These are phyloP conservation scores for Malus hybrid DNA, from an alignment of 331 rosid species.

Conservation along the genomic window DNA sequence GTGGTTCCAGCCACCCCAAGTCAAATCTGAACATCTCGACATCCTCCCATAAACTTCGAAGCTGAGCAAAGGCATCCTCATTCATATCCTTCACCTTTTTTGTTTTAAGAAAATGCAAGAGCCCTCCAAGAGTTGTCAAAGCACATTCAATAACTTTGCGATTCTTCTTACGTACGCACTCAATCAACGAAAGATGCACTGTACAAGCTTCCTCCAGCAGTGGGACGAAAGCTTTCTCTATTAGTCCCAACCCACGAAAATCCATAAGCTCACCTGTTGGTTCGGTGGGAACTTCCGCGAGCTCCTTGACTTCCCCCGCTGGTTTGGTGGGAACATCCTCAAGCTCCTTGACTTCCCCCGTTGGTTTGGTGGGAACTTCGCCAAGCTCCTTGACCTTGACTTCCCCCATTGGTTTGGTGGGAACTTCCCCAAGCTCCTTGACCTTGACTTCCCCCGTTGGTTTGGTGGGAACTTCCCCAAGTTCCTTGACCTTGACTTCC, in stretches of 20 bases:
- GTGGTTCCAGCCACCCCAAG: slow-evolving; percentile 2
- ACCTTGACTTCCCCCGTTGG: too few relatives aligned
- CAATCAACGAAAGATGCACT: background rate
- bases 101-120: background rate
- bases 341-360: too few relatives aligned
- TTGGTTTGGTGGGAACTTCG: too few relatives aligned
- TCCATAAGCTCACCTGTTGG: background rate
- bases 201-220: slow-evolving; percentile 1
- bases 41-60: background rate
- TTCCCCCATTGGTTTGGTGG: too few relatives aligned
- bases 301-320: background rate
- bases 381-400: too few relatives aligned
- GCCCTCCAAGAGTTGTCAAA: background rate
- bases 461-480: too few relatives aligned
- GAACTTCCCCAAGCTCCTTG: too few relatives aligned
- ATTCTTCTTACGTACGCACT: background rate
- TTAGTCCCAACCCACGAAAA: background rate
- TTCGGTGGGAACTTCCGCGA: background rate
- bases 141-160: background rate
- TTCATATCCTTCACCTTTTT: background rate
- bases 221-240: background rate
- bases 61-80: background rate
- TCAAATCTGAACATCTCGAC: background rate
- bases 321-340: too few relatives aligned
- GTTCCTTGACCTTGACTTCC: too few relatives aligned